Conservation (phyloP, 73 alveolate genomes). For the Diophrys appendiculata region DNA sequence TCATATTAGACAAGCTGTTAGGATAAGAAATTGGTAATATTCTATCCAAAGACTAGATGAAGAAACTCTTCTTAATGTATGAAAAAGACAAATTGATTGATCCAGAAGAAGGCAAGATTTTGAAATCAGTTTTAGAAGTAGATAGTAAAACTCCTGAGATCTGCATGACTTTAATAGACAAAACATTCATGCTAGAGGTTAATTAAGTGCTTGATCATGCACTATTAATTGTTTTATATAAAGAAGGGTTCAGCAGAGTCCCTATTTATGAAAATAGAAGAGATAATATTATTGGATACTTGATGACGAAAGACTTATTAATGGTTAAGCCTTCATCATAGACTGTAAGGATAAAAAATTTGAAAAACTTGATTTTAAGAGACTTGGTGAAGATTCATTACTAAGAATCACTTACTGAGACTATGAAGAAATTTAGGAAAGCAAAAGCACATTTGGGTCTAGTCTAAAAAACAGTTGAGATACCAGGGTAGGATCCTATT, state of each 20-base stretch:
- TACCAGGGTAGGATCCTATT: slow-evolving; percentile 58
- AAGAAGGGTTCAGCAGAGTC: slow-evolving; percentile 47
- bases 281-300: slow-evolving; percentile 48
- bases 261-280: slow-evolving; percentile 35
- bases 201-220: slow-evolving; percentile 14
- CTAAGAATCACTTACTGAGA: slow-evolving; percentile 52
- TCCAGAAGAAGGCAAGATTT: slow-evolving; percentile 47
- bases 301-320: slow-evolving; percentile 45
- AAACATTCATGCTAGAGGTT: slow-evolving; percentile 44
- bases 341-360: slow-evolving; percentile 23
- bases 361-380: slow-evolving; percentile 25
- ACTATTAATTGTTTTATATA: slow-evolving; percentile 29
- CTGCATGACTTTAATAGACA: slow-evolving; percentile 52
- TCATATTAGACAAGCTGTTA: slow-evolving; percentile 70
- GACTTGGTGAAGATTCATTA: slow-evolving; percentile 36
- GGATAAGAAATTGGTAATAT: slow-evolving; percentile 58
- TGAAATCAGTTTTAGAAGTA: slow-evolving; percentile 55
- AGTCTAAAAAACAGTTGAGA: slow-evolving; percentile 73
- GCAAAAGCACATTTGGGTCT: slow-evolving; percentile 90
- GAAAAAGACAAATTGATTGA: slow-evolving; percentile 42
- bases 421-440: slow-evolving; percentile 76
- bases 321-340: slow-evolving; percentile 29
- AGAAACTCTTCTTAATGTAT: slow-evolving; percentile 45
- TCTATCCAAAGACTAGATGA: slow-evolving; percentile 36
- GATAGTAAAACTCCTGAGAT: slow-evolving; percentile 33